Percentiles rank a stretch among this genome's conserved stretches.
Conservation (phyloP, 192 early-diverging fungal species). For the Podila clonocystis region DNA sequence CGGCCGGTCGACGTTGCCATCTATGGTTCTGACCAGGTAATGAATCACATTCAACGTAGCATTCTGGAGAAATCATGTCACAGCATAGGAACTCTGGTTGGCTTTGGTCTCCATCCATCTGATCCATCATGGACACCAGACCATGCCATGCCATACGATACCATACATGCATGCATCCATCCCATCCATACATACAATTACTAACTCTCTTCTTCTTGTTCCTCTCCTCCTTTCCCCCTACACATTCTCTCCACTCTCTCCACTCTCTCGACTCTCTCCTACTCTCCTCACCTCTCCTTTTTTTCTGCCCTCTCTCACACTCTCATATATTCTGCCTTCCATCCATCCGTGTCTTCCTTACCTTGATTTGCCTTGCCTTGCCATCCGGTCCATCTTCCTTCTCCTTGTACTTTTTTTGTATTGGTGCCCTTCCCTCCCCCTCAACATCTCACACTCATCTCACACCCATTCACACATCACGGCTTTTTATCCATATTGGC, state of each 20-base stretch:
- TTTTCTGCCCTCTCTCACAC: background rate
- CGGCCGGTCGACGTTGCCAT: conserved; percentile 62
- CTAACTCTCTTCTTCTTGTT: conserved; percentile 5
- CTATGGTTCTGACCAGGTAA: conserved; percentile 44
- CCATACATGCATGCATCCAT: no score
- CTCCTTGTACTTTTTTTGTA: no score
- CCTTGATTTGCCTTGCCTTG: background rate
- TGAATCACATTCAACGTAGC: background rate
- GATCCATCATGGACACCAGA: background rate
- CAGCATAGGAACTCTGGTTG: no score
- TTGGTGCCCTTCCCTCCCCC: background rate
- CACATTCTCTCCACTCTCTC: background rate
- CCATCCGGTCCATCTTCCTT: background rate
- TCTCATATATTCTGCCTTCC: background rate
- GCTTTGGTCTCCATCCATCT: no score
- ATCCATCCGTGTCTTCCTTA: background rate
- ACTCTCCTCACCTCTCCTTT: background rate
- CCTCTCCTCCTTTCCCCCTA: conserved; percentile 1
- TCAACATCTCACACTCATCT: background rate
- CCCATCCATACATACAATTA: background rate
- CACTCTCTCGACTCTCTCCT: background rate
- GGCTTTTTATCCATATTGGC: no score
- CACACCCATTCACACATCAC: no score
- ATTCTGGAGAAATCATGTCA: background rate
- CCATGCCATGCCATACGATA: background rate